phyloP scores from a whole-genome alignment of 2,329 filamentous ascomycete genomes.

The Neonectria magnoliae region DNA sequence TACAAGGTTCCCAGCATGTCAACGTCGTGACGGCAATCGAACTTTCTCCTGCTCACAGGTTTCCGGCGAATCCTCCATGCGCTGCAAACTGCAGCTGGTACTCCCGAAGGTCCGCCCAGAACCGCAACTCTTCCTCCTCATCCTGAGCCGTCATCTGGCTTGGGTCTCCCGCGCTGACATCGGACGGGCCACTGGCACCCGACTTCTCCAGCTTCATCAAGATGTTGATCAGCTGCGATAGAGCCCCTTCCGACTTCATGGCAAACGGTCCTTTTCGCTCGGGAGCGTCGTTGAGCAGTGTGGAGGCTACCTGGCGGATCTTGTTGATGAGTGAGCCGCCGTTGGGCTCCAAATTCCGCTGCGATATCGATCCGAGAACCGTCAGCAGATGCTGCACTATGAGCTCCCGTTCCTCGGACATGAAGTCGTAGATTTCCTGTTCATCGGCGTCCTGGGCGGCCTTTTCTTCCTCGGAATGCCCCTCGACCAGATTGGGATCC shows the following conservation, averaged over 20 bases:
- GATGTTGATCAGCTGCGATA: slow-evolving; percentile 78
- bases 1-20: background rate
- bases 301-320: slow-evolving; percentile 85
- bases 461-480: slow-evolving; percentile 50
- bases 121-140: slow-evolving; percentile 79
- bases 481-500: slow-evolving; percentile 48
- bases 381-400: slow-evolving; percentile 82
- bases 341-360: slow-evolving; percentile 84
- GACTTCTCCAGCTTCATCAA: slow-evolving; percentile 78
- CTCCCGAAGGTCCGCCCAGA: slow-evolving; percentile 83
- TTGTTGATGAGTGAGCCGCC: slow-evolving; percentile 77
- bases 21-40: background rate
- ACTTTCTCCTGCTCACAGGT: slow-evolving; percentile 27
- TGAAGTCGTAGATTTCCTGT: slow-evolving; percentile 67
- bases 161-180: slow-evolving; percentile 44
- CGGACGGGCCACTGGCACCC: slow-evolving; percentile 50
- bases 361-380: slow-evolving; percentile 80
- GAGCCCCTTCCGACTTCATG: slow-evolving; percentile 73
- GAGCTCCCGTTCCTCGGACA: slow-evolving; percentile 80
- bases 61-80: slow-evolving; percentile 64
- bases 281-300: slow-evolving; percentile 71
- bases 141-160: slow-evolving; percentile 62
- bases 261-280: slow-evolving; percentile 63
- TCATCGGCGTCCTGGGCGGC: slow-evolving; percentile 53
- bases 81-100: slow-evolving; percentile 79